These are phyloP conservation scores for Penicillium hordei DNA, from an alignment of 2,329 filamentous ascomycete species.

Conservation along the genomic window DNA sequence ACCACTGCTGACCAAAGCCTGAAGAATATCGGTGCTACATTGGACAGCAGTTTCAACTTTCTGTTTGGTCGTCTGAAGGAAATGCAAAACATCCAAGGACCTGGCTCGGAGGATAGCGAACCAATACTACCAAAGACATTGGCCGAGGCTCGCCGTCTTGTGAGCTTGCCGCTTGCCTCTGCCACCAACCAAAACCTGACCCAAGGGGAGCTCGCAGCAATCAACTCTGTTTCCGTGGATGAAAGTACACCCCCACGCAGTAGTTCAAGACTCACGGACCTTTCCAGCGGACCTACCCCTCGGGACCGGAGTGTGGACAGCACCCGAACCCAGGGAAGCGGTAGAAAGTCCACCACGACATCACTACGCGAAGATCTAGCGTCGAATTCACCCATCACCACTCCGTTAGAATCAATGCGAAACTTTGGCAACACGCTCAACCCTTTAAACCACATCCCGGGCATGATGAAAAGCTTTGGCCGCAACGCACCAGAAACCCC, in stretches of 20 bases:
- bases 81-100: constrained; percentile 50
- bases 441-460: constrained; percentile 74
- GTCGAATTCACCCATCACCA: constrained; percentile 36
- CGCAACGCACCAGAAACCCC: constrained; percentile 44
- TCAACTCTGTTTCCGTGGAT: constrained; percentile 41
- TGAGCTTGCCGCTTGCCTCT: constrained; percentile 54
- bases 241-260: constrained; percentile 35
- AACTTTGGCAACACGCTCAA: constrained; percentile 79
- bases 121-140: constrained; percentile 77
- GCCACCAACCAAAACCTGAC: constrained; percentile 52
- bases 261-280: constrained; percentile 53
- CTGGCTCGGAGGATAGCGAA: constrained; percentile 38
- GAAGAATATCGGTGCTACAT: constrained; percentile 85
- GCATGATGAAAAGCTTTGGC: constrained; percentile 77
- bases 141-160: constrained; percentile 86
- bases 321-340: constrained; percentile 38
- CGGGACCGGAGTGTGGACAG: constrained; percentile 80
- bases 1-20: constrained; percentile 87
- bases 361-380: constrained; percentile 26
- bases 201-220: constrained; percentile 54
- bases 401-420: constrained; percentile 77
- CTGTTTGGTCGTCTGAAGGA: constrained; percentile 85
- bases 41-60: constrained; percentile 92
- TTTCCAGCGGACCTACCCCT: constrained; percentile 64
- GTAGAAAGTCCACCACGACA: constrained; percentile 39